Evolutionary conservation across 352 stramenopile species (phyloP).

Genomic region (Pelagophyceae sp.): DNA sequence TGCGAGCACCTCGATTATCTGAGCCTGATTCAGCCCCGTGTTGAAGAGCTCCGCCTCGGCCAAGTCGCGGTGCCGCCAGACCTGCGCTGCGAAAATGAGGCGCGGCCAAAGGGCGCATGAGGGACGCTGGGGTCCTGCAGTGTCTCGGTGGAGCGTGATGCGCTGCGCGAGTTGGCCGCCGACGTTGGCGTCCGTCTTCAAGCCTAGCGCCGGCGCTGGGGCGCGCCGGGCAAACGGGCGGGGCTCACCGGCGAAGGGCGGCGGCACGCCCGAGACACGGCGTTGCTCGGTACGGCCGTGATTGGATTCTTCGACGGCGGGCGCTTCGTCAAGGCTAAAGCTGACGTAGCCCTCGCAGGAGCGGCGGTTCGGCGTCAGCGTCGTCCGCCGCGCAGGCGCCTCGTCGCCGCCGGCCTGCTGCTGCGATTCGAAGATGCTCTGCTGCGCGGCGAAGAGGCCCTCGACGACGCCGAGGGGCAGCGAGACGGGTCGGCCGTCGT

Average conservation of each 20-base stretch:
- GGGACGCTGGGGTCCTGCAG: too few species aligned
- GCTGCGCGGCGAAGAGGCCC: not conserved
- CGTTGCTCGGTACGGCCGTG: too few species aligned
- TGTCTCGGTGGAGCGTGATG: not conserved
- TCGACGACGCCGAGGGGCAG: not conserved
- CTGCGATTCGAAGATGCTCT: not conserved
- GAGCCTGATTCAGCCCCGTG: not conserved
- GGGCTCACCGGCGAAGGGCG: not conserved
- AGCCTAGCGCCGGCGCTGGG: too few species aligned
- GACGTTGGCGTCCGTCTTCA: not conserved
- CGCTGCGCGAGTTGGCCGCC: not conserved
- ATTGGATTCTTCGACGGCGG: too few species aligned
- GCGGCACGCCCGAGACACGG: too few species aligned
- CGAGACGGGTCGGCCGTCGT: not conserved
- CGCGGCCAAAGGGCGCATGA: too few species aligned
- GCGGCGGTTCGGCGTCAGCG: not conserved
- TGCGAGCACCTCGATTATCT: conserved; percentile 12
- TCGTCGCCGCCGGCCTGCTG: not conserved
- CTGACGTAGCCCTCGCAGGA: too few species aligned
- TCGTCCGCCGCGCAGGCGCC: not conserved
- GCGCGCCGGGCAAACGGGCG: too few species aligned
- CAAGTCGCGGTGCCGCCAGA: not conserved
- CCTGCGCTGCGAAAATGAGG: too few species aligned
- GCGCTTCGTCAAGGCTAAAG: not conserved
- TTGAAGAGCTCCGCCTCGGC: conserved; percentile 5